Evolutionary conservation across 257 asterid genomes (phyloP), one percentile per base, ranked within the genome.

Genomic region (Fraxinus pennsylvanica): DNA sequence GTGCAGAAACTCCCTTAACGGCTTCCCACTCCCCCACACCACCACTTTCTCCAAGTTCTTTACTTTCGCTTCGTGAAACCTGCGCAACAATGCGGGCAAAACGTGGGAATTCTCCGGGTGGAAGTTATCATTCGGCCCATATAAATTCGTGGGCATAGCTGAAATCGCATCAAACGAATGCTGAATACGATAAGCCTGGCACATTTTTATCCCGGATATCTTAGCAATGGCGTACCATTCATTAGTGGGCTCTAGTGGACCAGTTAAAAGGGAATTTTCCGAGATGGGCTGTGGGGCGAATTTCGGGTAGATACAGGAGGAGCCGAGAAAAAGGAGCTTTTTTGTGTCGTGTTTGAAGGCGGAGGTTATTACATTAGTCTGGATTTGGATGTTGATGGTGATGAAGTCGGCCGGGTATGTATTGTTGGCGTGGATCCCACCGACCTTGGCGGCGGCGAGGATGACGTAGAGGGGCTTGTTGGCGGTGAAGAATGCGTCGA

Each of bases 61-160:
- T 57, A 74, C 73, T 71, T 93, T 95, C 0, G 98, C 98, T 57
- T 87, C 91, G 68, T 93, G 99, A 82, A 95, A 95, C 80, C 98
- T 82, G 76, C 98, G 89, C 36, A 95, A 81, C 76, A 95, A 73
- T 0, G 91, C 98, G 15, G 99, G 99, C 73, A 95, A 76, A 32
- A 93, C 99, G 76, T 95, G 99, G 25, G 98, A 93, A 80, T 93
- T 95, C 39, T 95, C 91, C 0, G 97, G 98, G 83, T 95, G 98
- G 81, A 91, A 95, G 75, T 95, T 95, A 19, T 93, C 99, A 36
- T 88, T 88, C 0, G 91, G 91, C 3, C 99, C 99, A 78, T 90
- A 95, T 27, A 91, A 67, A 68, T 95, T 93, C 2, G 98, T 93
- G 1, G 98, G 98, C 98, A 91, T 93, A 1, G 94, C 97, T 3